Evolutionary conservation across 208 protist genomes (phyloP).

Genomic region (Wallacemonas sp.): DNA sequence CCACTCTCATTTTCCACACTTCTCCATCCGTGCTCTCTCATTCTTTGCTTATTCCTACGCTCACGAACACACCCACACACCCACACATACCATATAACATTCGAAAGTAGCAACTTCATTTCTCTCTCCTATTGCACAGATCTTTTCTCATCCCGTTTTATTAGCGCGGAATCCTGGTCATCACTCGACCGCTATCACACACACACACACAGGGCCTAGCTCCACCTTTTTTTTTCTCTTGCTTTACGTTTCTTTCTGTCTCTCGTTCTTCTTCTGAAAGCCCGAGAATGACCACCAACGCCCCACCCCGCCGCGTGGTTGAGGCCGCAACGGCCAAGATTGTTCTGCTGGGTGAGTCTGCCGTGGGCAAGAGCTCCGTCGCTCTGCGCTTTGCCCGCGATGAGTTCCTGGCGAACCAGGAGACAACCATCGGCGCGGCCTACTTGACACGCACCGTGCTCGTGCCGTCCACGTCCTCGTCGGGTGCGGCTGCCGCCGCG

Average conservation of each 20-base stretch:
- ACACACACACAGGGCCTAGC: too few relatives aligned
- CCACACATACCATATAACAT: too few relatives aligned
- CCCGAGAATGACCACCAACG: neutral
- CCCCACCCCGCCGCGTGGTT: slow-evolving; percentile 11
- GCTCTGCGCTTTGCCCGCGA: slow-evolving; percentile 85
- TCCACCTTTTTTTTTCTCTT: neutral
- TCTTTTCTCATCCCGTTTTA: too few relatives aligned
- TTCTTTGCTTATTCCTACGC: too few relatives aligned
- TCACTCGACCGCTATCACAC: too few relatives aligned
- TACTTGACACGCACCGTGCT: slow-evolving; percentile 82
- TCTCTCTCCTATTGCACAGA: too few relatives aligned
- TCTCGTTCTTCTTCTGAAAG: slow-evolving; percentile 6
- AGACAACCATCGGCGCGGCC: slow-evolving; percentile 88
- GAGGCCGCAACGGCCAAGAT: slow-evolving; percentile 78
- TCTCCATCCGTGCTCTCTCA: too few relatives aligned
- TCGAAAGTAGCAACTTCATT: too few relatives aligned
- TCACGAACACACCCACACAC: too few relatives aligned
- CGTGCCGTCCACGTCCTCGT: slow-evolving; percentile 36
- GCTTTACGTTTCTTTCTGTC: neutral
- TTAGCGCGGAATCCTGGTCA: too few relatives aligned
- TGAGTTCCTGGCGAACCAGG: slow-evolving; percentile 83
- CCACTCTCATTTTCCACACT: too few relatives aligned
- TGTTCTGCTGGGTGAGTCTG: slow-evolving; percentile 89
- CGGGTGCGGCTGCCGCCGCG: slow-evolving; percentile 13
- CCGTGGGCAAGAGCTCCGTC: slow-evolving; percentile 90